Evolutionary conservation across 208 protist genomes (phyloP).

Genomic region (Trypanosoma boissoni): DNA sequence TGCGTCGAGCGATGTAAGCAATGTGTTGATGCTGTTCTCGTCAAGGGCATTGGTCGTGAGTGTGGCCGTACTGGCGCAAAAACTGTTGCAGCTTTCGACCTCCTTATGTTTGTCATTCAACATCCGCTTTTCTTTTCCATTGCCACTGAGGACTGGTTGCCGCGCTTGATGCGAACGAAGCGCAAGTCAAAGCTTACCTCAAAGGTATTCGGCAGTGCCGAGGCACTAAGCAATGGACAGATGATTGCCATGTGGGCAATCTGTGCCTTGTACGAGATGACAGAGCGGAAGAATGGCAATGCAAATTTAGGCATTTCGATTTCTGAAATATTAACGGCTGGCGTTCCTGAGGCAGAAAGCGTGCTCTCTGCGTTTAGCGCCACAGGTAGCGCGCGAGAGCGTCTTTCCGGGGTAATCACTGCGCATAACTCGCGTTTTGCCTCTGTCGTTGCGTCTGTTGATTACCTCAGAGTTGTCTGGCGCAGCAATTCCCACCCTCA

Average conservation of each 20-base stretch:
- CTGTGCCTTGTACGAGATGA: constrained; percentile 10
- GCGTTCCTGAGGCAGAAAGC: too few relatives aligned
- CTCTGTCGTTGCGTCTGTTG: too few relatives aligned
- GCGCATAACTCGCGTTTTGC: too few relatives aligned
- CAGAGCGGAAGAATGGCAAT: not conserved
- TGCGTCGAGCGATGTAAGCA: constrained; percentile 15
- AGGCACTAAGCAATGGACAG: constrained; percentile 18
- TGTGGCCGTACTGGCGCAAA: constrained; percentile 4
- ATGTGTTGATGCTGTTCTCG: constrained; percentile 20
- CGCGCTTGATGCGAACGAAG: constrained; percentile 11
- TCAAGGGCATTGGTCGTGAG: constrained; percentile 9
- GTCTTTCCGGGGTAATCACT: too few relatives aligned
- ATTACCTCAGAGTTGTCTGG: too few relatives aligned
- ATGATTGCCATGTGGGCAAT: constrained; percentile 25
- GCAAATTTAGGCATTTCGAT: too few relatives aligned
- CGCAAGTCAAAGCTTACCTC: not conserved
- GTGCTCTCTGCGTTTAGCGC: too few relatives aligned
- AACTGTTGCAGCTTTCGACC: constrained; percentile 18
- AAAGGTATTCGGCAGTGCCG: constrained; percentile 9
- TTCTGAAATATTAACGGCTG: too few relatives aligned
- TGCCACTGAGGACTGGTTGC: constrained; percentile 16
- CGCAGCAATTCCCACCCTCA: too few relatives aligned
- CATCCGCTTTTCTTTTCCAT: constrained; percentile 11
- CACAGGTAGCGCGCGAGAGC: too few relatives aligned
- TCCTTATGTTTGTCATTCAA: constrained; percentile 25